Conservation (phyloP, 441 rosid species). For the Macaranga tanarius region DNA sequence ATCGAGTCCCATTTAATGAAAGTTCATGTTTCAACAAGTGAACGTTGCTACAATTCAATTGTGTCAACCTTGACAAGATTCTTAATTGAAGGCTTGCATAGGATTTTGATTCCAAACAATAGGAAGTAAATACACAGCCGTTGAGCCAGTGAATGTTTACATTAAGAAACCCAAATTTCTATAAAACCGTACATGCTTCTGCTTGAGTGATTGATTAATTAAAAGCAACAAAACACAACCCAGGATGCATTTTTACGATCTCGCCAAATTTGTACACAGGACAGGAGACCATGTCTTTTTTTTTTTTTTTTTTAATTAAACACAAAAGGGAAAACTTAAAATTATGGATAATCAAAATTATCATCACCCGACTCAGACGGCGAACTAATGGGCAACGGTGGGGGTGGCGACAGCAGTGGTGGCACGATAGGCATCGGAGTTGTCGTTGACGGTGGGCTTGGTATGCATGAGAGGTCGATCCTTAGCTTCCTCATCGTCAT, state of each 20-base stretch:
- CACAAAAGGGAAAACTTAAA: constrained; percentile 27
- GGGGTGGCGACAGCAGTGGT: constrained; percentile 3
- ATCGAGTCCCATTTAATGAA: no score
- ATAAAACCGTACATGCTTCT: not conserved
- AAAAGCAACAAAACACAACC: not conserved
- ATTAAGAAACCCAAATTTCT: not conserved
- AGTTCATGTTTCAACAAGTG: no score
- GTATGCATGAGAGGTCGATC: constrained; percentile 66
- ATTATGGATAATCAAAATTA: constrained; percentile 9
- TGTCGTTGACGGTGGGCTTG: constrained; percentile 33
- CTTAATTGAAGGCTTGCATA: no score
- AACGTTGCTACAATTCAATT: no score
- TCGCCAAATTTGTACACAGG: not conserved
- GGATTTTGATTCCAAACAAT: no score
- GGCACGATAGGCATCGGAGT: constrained; percentile 17
- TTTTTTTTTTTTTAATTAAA: not conserved
- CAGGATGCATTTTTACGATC: not conserved
- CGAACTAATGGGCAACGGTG: constrained; percentile 24
- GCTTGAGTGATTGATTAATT: not conserved
- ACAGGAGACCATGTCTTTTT: not conserved
- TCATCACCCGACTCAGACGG: constrained; percentile 25
- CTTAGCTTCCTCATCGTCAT: constrained; percentile 56
- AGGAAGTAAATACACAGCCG: not conserved
- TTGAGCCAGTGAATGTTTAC: not conserved
- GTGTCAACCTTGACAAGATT: no score